A percentile compares a stretch with the other conserved stretches of the same genome.
Evolutionary conservation across 2,329 filamentous ascomycete genomes (phyloP).

Genomic region (Alternaria gaisen): DNA sequence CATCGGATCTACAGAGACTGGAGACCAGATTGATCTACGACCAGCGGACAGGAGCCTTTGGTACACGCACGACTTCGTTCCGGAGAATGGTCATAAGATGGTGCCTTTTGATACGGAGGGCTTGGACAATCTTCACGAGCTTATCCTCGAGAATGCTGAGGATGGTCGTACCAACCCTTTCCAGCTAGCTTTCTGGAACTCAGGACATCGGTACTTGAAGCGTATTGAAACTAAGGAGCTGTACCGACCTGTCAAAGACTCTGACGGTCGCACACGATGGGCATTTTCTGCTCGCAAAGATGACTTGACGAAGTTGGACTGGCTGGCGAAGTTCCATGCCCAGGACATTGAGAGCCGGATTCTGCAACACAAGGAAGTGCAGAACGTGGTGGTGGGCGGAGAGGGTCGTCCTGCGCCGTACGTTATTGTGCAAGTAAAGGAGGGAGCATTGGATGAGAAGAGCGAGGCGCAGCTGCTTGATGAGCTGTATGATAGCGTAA

Average conservation of each 20-base stretch:
- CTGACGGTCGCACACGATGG: constrained; percentile 30
- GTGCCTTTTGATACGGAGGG: constrained; percentile 18
- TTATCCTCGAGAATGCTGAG: not conserved
- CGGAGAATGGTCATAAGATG: constrained; percentile 25
- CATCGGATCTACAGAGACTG: constrained; percentile 32
- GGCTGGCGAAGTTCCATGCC: constrained; percentile 31
- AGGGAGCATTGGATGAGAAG: constrained; percentile 18
- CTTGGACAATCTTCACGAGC: constrained; percentile 45
- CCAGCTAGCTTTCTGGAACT: constrained; percentile 35
- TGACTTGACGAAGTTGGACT: constrained; percentile 33
- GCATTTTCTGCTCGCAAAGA: constrained; percentile 27
- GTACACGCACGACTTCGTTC: constrained; percentile 28
- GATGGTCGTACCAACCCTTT: not conserved
- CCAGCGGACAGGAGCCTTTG: constrained; percentile 23
- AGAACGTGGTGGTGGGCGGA: constrained; percentile 23
- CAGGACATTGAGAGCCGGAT: constrained; percentile 25
- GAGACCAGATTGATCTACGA: constrained; percentile 17
- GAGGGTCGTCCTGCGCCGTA: constrained; percentile 27
- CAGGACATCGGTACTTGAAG: constrained; percentile 28
- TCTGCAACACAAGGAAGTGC: constrained; percentile 19
- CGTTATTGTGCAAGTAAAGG: constrained; percentile 27
- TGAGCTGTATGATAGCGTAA: constrained; percentile 14
- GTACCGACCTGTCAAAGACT: constrained; percentile 37
- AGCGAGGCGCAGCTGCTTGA: constrained; percentile 15
- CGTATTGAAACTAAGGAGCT: constrained; percentile 51